Conservation (phyloP, 257 asterid species). For the Ilex asprella region DNA sequence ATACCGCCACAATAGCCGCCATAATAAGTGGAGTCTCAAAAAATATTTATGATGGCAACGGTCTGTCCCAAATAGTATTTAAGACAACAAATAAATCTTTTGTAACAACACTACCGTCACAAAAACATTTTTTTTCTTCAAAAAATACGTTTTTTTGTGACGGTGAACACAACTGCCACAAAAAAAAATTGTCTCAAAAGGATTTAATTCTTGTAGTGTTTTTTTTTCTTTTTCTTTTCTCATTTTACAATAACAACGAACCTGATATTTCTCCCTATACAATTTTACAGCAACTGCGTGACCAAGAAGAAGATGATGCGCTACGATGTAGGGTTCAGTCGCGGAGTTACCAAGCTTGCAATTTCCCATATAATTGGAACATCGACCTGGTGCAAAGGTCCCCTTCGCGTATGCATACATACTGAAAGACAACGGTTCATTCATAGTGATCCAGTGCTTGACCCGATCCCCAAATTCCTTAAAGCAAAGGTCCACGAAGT, state of each 20-base stretch:
- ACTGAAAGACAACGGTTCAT: constrained; percentile 25
- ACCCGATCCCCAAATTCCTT: constrained; percentile 40
- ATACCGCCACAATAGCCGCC: no score
- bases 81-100: no score
- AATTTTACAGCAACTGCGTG: constrained; percentile 37
- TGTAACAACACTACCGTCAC: no score
- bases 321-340: constrained; percentile 42
- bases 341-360: constrained; percentile 22
- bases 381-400: constrained; percentile 19
- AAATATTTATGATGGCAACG: no score
- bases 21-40: no score
- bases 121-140: no score
- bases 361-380: not conserved
- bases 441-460: constrained; percentile 32
- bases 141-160: no score
- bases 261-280: constrained; percentile 35
- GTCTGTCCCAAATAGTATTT: no score
- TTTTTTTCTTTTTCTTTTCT: no score
- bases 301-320: constrained; percentile 38
- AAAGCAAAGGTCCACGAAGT: constrained; percentile 33
- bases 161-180: no score
- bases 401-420: constrained; percentile 12
- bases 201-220: no score
- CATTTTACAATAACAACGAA: not conserved
- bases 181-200: no score